phyloP scores from a whole-genome alignment of 805 yeast species.

The Wickerhamomyces ciferrii region DNA sequence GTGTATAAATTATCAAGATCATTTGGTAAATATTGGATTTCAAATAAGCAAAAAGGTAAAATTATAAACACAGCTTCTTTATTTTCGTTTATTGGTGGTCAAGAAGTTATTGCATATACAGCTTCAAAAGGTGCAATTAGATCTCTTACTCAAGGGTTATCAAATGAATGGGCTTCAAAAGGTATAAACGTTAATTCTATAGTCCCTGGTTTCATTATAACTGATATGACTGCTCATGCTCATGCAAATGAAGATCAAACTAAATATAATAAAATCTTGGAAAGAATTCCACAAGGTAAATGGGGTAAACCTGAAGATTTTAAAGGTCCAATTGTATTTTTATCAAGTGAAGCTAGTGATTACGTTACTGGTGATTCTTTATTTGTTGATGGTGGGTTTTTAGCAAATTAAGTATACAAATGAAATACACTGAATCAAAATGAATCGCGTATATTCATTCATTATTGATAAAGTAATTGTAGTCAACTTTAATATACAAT shows the following conservation, averaged over 20 bases:
- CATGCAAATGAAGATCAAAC: slow-evolving; percentile 22
- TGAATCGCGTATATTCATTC: too few relatives aligned
- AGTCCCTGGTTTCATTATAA: slow-evolving; percentile 45
- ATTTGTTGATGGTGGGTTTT: slow-evolving; percentile 73
- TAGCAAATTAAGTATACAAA: slow-evolving; percentile 2
- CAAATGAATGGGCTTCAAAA: slow-evolving; percentile 43
- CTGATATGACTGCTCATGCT: slow-evolving; percentile 34
- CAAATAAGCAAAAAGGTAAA: slow-evolving; percentile 54
- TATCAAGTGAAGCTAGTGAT: slow-evolving; percentile 73
- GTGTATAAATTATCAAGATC: slow-evolving; percentile 74
- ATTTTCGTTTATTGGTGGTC: slow-evolving; percentile 24
- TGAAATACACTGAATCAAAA: too few relatives aligned
- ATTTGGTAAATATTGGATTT: slow-evolving; percentile 58
- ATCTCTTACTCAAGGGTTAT: slow-evolving; percentile 68
- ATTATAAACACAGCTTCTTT: slow-evolving; percentile 82
- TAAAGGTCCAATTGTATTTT: slow-evolving; percentile 72
- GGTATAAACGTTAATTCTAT: slow-evolving; percentile 44
- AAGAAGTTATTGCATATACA: slow-evolving; percentile 58
- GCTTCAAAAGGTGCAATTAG: slow-evolving; percentile 80
- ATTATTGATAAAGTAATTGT: too few relatives aligned
- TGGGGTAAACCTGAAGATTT: slow-evolving; percentile 47
- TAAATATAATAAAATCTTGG: slow-evolving; percentile 23
- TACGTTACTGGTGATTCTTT: slow-evolving; percentile 74
- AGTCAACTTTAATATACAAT: too few relatives aligned
- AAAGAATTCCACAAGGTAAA: slow-evolving; percentile 39